These are phyloP conservation scores for Mycena citricolor DNA, from an alignment of 1,284 basidiomycete species.

Conservation along the genomic window DNA sequence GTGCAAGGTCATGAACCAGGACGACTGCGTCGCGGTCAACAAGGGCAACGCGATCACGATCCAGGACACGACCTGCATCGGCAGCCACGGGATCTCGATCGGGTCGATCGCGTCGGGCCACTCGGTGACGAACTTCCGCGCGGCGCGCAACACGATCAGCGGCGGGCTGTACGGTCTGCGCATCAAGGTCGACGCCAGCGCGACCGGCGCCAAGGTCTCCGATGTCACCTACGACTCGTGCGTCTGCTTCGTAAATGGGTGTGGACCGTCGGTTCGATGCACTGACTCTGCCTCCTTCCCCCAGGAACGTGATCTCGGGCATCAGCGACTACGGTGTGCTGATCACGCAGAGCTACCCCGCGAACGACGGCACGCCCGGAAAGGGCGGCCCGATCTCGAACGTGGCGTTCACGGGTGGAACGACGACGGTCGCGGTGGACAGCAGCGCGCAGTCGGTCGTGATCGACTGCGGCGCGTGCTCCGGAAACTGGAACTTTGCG, in stretches of 20 bases:
- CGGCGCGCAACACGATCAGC: slow-evolving; percentile 49
- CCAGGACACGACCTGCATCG: slow-evolving; percentile 50
- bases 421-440: slow-evolving; percentile 38
- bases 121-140: slow-evolving; percentile 46
- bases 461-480: slow-evolving; percentile 45
- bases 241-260: neutral
- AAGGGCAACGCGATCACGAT: slow-evolving; percentile 55
- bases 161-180: slow-evolving; percentile 34
- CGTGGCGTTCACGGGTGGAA: slow-evolving; percentile 35
- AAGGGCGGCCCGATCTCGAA: slow-evolving; percentile 38
- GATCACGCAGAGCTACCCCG: slow-evolving; percentile 50
- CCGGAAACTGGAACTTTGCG: slow-evolving; percentile 56
- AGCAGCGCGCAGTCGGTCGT: slow-evolving; percentile 38
- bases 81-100: slow-evolving; percentile 62
- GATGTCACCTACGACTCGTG: slow-evolving; percentile 12
- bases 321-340: slow-evolving; percentile 36
- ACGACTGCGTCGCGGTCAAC: slow-evolving; percentile 64
- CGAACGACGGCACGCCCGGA: slow-evolving; percentile 44
- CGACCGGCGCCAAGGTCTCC: slow-evolving; percentile 20
- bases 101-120: slow-evolving; percentile 51
- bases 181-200: slow-evolving; percentile 18
- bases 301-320: slow-evolving; percentile 16
- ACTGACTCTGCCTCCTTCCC: neutral
- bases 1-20: slow-evolving; percentile 37
- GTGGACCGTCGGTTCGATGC: neutral